These are phyloP conservation scores for Aspergillus asperescens DNA, from an alignment of 495 filamentous ascomycete species.

Conservation along the genomic window DNA sequence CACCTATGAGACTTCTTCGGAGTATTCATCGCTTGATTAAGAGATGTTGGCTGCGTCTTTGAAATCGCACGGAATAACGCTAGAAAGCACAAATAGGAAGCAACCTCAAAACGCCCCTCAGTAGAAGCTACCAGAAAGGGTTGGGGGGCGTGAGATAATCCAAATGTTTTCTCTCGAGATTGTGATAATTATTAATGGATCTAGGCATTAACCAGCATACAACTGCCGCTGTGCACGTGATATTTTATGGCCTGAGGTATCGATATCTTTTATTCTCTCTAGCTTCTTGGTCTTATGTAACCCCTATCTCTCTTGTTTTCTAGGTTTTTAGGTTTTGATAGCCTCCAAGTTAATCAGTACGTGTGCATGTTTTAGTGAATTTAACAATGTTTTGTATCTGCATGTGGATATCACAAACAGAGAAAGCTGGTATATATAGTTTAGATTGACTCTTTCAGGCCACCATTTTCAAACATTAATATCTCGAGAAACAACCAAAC, in stretches of 20 bases:
- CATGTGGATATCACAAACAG: too few species aligned
- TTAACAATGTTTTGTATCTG: too few species aligned
- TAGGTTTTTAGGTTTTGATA: too few species aligned
- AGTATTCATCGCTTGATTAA: not conserved
- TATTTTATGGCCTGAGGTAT: not conserved
- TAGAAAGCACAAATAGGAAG: not conserved
- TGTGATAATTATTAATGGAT: constrained; percentile 6
- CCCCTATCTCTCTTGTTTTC: too few species aligned
- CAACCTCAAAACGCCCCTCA: not conserved
- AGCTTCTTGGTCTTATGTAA: too few species aligned
- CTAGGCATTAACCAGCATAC: not conserved
- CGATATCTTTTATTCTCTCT: not conserved
- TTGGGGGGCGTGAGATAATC: not conserved
- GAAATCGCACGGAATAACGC: not conserved
- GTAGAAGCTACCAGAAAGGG: not conserved
- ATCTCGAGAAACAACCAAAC: not conserved
- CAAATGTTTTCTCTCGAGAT: not conserved
- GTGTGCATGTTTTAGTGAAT: too few species aligned
- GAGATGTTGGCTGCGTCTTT: not conserved
- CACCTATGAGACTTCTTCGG: not conserved
- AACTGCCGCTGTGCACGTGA: not conserved
- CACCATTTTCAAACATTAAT: too few species aligned
- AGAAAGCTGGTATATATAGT: too few species aligned
- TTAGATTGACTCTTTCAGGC: too few species aligned
- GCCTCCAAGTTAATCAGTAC: too few species aligned